Evolutionary conservation across 805 yeast species (phyloP).

Genomic region (Wickerhamiella australiensis): DNA sequence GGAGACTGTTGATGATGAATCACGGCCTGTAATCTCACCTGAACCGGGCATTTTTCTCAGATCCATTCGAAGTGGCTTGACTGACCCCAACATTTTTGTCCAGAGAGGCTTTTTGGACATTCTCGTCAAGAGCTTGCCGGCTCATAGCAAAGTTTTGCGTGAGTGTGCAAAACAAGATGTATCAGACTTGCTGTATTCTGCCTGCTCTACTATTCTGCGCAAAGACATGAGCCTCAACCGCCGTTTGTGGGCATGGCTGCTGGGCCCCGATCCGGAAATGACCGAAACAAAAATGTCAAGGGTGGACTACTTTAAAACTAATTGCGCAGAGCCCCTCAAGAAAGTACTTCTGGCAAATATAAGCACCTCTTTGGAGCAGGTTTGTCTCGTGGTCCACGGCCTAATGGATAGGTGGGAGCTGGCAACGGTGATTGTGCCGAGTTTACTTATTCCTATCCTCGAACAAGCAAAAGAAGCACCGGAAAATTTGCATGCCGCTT

Average conservation of each 20-base stretch:
- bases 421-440: conserved; percentile 61
- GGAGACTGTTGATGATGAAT: conserved; percentile 1
- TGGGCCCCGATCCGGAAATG: conserved; percentile 55
- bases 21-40: conserved; percentile 47
- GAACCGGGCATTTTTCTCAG: conserved; percentile 70
- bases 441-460: conserved; percentile 54
- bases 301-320: conserved; percentile 45
- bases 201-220: conserved; percentile 49
- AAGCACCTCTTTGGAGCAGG: conserved; percentile 30
- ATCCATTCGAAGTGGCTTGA: conserved; percentile 59
- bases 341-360: conserved; percentile 41
- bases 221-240: conserved; percentile 92
- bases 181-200: conserved; percentile 47
- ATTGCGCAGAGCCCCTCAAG: conserved; percentile 42
- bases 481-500: conserved; percentile 40
- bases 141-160: conserved; percentile 44
- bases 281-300: conserved; percentile 25
- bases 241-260: conserved; percentile 83
- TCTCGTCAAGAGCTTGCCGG: conserved; percentile 51
- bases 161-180: conserved; percentile 41
- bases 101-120: conserved; percentile 85
- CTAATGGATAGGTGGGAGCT: conserved; percentile 93
- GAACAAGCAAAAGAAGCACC: conserved; percentile 18
- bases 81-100: conserved; percentile 55
- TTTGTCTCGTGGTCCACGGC: conserved; percentile 54